Evolutionary conservation across 345 rosid species (phyloP).

Genomic region (Salix exigua): DNA sequence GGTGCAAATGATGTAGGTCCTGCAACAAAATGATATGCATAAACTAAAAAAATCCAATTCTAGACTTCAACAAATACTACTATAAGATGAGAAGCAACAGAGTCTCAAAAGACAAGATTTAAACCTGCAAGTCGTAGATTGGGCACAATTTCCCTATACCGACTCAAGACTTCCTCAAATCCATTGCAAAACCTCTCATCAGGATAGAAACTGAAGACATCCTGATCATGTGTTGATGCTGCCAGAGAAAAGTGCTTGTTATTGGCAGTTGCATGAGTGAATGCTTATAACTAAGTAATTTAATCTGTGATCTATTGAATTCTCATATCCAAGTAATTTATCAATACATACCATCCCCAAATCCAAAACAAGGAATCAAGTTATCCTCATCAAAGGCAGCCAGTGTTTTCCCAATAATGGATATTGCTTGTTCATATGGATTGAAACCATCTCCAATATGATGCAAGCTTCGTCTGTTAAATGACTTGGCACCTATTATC

Average conservation of each 20-base stretch:
- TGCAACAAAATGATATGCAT: not conserved
- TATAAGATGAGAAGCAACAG: conserved; percentile 1
- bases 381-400: conserved; percentile 35
- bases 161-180: conserved; percentile 33
- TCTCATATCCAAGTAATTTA: not conserved
- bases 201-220: conserved; percentile 27
- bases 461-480: conserved; percentile 22
- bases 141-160: conserved; percentile 30
- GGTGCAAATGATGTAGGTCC: conserved; percentile 32
- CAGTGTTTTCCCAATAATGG: conserved; percentile 29
- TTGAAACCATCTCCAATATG: conserved; percentile 28
- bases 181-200: conserved; percentile 29
- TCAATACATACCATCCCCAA: conserved; percentile 32
- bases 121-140: conserved; percentile 33
- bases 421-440: conserved; percentile 31
- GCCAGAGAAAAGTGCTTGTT: conserved; percentile 13
- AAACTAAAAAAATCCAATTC: not conserved
- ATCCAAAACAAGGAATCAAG: conserved; percentile 33
- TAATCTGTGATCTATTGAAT: not conserved
- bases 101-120: not conserved
- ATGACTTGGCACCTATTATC: conserved; percentile 24
- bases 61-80: conserved; percentile 2
- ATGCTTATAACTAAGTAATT: not conserved
- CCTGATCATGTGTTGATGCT: conserved; percentile 36
- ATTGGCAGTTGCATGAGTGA: conserved; percentile 1